Conservation (phyloP, 306 rosid genomes). For the Mimosa pudica region DNA sequence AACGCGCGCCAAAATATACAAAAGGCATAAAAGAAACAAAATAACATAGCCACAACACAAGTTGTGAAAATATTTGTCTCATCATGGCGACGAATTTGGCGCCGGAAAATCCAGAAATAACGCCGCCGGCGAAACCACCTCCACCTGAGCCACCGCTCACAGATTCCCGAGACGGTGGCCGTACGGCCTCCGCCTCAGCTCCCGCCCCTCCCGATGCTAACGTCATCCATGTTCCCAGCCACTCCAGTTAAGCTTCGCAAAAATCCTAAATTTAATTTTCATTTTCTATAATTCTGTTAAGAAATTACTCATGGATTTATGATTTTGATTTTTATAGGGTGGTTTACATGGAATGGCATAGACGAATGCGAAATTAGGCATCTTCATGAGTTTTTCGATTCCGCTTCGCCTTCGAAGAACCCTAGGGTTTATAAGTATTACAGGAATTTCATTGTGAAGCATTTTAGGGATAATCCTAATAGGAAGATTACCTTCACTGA, state of each 20-base stretch:
- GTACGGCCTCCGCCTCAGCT: constrained; percentile 3
- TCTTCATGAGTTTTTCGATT: constrained; percentile 78
- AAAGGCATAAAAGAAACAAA: no score
- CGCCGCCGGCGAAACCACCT: constrained; percentile 31
- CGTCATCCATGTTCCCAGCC: constrained; percentile 62
- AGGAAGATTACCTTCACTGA: constrained; percentile 84
- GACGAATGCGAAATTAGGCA: constrained; percentile 76
- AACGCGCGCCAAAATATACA: no score
- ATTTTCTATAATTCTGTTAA: background rate
- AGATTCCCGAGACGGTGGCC: constrained; percentile 32
- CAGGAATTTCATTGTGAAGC: constrained; percentile 70
- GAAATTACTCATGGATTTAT: background rate
- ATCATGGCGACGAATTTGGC: background rate
- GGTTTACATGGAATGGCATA: constrained; percentile 75
- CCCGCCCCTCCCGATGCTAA: constrained; percentile 36
- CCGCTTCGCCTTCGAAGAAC: constrained; percentile 57
- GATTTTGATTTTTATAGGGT: constrained; percentile 39
- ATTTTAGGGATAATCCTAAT: constrained; percentile 65
- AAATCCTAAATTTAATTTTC: background rate
- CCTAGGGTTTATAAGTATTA: constrained; percentile 83
- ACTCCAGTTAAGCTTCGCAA: constrained; percentile 52
- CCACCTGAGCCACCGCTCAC: constrained; percentile 42
- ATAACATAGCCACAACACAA: no score
- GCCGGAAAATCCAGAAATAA: background rate
- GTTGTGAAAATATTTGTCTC: no score